These are phyloP conservation scores for Dovyalis caffra DNA, from an alignment of 345 rosid species.

Conservation along the genomic window DNA sequence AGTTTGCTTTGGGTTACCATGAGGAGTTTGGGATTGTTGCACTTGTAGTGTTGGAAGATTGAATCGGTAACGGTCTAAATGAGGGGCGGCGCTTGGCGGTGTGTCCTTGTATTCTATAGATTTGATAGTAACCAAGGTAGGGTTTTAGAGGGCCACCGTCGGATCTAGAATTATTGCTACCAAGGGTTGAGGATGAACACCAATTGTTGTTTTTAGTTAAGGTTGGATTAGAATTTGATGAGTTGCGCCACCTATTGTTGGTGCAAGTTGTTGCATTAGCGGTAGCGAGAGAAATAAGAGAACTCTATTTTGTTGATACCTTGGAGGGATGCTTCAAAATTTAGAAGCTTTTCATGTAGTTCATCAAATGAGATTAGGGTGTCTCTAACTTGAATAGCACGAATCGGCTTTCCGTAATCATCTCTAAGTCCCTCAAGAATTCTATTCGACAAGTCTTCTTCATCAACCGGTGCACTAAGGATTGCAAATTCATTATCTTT, in stretches of 20 bases:
- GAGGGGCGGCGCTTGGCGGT: not conserved
- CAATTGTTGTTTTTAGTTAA: no score
- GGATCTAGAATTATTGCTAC: no score
- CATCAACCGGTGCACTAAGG: not conserved
- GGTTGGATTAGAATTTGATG: no score
- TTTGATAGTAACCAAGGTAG: not conserved
- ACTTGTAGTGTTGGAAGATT: no score
- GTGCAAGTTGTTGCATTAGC: no score
- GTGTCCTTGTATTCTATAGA: not conserved
- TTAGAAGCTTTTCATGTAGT: not conserved
- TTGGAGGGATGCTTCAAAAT: not conserved
- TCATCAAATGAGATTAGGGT: not conserved
- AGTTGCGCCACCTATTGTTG: no score
- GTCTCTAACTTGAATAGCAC: not conserved
- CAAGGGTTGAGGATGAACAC: no score
- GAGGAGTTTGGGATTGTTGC: no score
- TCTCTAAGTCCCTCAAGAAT: not conserved
- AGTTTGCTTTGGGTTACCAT: no score
- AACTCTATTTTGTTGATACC: fast-evolving
- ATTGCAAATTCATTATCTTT: not conserved
- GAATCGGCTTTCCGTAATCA: not conserved
- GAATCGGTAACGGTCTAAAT: not conserved
- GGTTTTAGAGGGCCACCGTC: not conserved
- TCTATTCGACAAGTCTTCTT: not conserved
- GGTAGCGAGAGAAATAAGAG: no score